Conservation (phyloP, 257 asterid genomes). For the Avicennia marina region DNA sequence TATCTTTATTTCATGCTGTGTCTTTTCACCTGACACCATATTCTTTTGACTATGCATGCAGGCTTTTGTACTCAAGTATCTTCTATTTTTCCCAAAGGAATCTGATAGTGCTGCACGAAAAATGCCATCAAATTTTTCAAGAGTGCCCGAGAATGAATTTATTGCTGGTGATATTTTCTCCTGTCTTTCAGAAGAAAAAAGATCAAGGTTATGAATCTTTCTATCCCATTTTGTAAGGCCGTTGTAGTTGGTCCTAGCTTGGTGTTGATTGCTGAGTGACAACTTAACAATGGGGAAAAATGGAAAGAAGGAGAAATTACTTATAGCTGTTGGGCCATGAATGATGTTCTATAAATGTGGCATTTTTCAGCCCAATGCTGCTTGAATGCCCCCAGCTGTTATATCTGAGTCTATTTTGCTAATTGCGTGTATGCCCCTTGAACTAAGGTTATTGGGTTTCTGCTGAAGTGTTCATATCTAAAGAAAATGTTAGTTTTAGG, state of each 20-base stretch:
- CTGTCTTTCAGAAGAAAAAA: conserved; percentile 67
- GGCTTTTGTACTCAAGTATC: conserved; percentile 94
- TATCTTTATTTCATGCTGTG: conserved; percentile 1
- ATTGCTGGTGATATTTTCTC: conserved; percentile 56
- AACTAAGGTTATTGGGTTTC: not conserved
- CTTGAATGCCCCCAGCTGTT: not conserved
- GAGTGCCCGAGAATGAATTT: conserved; percentile 39
- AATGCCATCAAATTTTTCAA: conserved; percentile 27
- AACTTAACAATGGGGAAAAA: conserved; percentile 12
- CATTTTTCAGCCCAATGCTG: not conserved
- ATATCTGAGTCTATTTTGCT: not conserved
- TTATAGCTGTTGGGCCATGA: not conserved
- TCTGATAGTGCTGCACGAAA: conserved; percentile 30
- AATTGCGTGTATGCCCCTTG: not conserved
- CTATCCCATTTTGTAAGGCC: conserved; percentile 13
- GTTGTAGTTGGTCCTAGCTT: conserved; percentile 7
- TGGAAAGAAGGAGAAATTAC: not conserved
- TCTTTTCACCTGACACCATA: conserved; percentile 11
- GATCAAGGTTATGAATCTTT: conserved; percentile 56
- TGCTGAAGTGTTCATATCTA: not conserved
- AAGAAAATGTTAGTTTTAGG: not conserved
- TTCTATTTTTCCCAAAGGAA: conserved; percentile 61
- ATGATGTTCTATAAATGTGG: not conserved
- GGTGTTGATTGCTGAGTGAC: not conserved
- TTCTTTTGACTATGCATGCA: conserved; percentile 40